Evolutionary conservation across 352 stramenopile genomes (phyloP).

Genomic region (Globisporangium lucens): DNA sequence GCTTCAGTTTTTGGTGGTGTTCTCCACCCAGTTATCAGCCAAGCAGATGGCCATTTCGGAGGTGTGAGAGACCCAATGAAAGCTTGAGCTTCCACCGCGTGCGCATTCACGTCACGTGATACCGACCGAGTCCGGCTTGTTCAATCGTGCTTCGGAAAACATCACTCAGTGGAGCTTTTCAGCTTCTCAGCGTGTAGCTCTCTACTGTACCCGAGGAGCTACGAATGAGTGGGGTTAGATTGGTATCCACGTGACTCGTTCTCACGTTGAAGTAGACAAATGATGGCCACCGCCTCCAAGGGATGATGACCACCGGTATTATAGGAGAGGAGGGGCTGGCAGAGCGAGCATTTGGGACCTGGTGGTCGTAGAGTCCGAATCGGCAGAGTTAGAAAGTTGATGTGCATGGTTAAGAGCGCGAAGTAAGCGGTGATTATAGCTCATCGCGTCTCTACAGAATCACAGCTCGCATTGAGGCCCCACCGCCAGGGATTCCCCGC

Average conservation of each 20-base stretch:
- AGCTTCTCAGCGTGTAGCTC: neutral
- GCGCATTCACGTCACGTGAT: neutral
- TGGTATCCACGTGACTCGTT: neutral
- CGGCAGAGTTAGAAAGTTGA: too few species aligned
- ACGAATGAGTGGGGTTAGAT: neutral
- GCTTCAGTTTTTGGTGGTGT: neutral
- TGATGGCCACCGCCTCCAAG: neutral
- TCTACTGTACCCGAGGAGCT: neutral
- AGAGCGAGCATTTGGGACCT: too few species aligned
- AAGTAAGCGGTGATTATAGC: too few species aligned
- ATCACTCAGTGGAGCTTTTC: neutral
- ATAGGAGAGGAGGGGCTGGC: neutral
- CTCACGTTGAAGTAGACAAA: neutral
- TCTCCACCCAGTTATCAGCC: neutral
- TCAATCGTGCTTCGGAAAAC: neutral
- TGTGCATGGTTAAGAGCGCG: too few species aligned
- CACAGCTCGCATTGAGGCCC: too few species aligned
- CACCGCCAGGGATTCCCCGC: too few species aligned
- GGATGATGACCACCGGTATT: neutral
- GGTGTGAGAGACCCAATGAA: neutral
- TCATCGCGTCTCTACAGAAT: too few species aligned
- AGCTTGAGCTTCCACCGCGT: neutral
- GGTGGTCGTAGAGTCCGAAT: too few species aligned
- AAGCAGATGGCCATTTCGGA: constrained; percentile 2
- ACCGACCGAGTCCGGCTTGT: neutral